phyloP scores from a whole-genome alignment of 257 asterid species.

The Plantago major region DNA sequence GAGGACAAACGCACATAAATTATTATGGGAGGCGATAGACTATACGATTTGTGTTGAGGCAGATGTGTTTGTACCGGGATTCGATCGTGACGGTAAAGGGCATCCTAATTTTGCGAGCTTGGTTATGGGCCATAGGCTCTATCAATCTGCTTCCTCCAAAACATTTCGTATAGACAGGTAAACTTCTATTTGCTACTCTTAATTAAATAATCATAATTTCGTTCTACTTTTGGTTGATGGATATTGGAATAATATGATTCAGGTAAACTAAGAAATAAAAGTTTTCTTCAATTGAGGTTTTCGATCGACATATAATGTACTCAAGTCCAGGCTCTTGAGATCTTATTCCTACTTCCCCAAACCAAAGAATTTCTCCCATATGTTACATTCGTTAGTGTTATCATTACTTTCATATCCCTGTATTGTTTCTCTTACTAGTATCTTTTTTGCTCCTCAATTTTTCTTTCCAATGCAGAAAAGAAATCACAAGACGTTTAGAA shows the following conservation, averaged over 20 bases:
- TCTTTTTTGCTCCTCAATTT: too few species aligned
- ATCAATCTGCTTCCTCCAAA: conserved; percentile 62
- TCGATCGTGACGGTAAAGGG: conserved; percentile 92
- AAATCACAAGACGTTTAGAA: conserved; percentile 48
- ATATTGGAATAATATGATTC: background rate
- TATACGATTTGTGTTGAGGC: conserved; percentile 78
- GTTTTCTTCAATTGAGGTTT: too few species aligned
- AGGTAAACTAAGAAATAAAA: too few species aligned
- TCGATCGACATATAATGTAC: too few species aligned
- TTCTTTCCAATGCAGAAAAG: conserved; percentile 44
- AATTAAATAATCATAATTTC: background rate
- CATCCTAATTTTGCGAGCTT: conserved; percentile 84
- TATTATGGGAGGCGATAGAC: conserved; percentile 94
- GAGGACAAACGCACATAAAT: conserved; percentile 85
- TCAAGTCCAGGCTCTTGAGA: too few species aligned
- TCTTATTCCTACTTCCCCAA: too few species aligned
- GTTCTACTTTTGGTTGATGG: background rate
- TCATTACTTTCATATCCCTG: too few species aligned
- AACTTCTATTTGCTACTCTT: background rate
- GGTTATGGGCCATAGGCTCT: conserved; percentile 86
- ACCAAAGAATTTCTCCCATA: too few species aligned
- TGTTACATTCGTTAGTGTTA: too few species aligned
- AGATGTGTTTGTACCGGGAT: conserved; percentile 82
- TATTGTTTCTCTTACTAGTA: too few species aligned
- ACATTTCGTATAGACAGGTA: conserved; percentile 82